Evolutionary conservation across 192 early-diverging fungal genomes (phyloP), one percentile per base, ranked within the genome.

Genomic region (Phlyctochytrium planicorne): DNA sequence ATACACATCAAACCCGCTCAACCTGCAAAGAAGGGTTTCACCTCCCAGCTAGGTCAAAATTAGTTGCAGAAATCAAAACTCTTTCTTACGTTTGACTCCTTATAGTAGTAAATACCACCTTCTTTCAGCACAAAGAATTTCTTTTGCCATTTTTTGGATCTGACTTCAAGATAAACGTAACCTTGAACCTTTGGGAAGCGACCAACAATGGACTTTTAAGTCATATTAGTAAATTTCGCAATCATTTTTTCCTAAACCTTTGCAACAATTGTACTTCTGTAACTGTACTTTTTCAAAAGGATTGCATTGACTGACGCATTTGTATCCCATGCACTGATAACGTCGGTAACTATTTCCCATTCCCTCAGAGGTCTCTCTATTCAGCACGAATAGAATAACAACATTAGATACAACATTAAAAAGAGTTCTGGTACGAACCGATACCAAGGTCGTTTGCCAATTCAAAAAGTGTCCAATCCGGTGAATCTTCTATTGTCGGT

Each of bases 381-480:
- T 55, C 61, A 57, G 67, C 50, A 20, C 27, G 50, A 60, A 2
- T 57, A 65, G 29, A 63, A 64, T 24, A 30, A 3, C 31, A 31
- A 57, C 34, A 62, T 61, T 20, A 40, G n/a, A n/a, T n/a, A n/a
- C n/a, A 30, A 63, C 47, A 56, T 12, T 14, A 32, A 40, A 31
- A 59, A n/a, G 50, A 52, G 16, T 17, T 52, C 16, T 17, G n/a
- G n/a, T 4, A 30, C 65, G 72, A 79, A 84, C 84, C 85, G 53
- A 96, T 78, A 34, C 89, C 88, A 77, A 90, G 87, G 66, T 95
- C 86, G 66, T 91, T 90, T 32, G 90, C 87, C 34, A 94, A 79
- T 71, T 98, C 96, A 81, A 98, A 98, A 35, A 98, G 75, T 2
- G 93, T 90, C 93, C 93, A 98, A 17, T 82, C 76, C 0, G 68